Conservation (phyloP, 1,139 yeast species). For the Blastobotrys arbuscula region DNA sequence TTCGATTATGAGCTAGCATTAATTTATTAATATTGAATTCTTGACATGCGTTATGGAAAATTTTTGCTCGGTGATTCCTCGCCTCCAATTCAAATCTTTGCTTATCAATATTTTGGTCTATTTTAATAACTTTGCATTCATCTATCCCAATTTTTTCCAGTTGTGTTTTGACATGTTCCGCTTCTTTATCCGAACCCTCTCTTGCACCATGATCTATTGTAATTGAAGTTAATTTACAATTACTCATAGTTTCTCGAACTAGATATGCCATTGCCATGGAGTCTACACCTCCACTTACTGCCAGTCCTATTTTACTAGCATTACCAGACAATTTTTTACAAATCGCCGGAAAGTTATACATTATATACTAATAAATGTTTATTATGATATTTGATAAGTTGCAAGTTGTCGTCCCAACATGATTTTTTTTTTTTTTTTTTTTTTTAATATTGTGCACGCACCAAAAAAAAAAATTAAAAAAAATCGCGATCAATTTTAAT, state of each 20-base stretch:
- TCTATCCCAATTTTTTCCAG: conserved; percentile 39
- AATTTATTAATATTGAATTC: conserved; percentile 32
- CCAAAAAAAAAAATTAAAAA: neutral
- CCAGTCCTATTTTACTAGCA: conserved; percentile 33
- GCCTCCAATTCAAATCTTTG: conserved; percentile 23
- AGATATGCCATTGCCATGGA: conserved; percentile 62
- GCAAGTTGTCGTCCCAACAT: neutral
- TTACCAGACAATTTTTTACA: conserved; percentile 3
- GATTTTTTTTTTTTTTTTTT: neutral
- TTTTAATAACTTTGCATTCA: conserved; percentile 36
- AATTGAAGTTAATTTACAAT: conserved; percentile 40
- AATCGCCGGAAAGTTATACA: neutral
- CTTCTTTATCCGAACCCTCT: conserved; percentile 45
- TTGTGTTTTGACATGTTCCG: conserved; percentile 37
- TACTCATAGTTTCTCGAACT: conserved; percentile 30
- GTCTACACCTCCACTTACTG: conserved; percentile 79
- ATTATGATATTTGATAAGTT: no score
- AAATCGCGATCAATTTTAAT: neutral
- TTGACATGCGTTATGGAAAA: conserved; percentile 38
- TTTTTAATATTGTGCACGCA: neutral
- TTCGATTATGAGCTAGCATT: conserved; percentile 60
- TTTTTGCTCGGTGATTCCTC: conserved; percentile 46
- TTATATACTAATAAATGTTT: no score
- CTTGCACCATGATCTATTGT: conserved; percentile 59
- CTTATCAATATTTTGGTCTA: conserved; percentile 33